phyloP scores from a whole-genome alignment of 2,329 filamentous ascomycete species.

The Biscogniauxia mediterranea region DNA sequence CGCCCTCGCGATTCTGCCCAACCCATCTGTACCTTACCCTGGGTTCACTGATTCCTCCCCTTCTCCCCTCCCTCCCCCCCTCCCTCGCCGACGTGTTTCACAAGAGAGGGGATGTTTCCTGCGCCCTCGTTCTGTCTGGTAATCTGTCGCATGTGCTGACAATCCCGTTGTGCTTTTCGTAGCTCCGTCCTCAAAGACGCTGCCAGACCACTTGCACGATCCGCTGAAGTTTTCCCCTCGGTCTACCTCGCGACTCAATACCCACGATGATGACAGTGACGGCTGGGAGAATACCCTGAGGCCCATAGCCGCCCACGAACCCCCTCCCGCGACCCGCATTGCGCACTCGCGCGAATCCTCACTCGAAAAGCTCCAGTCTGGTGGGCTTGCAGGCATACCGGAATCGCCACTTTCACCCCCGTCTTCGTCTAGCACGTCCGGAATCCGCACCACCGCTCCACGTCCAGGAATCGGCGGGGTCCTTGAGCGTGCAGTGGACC shows the following conservation, averaged over 20 bases:
- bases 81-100: constrained; percentile 25
- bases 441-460: constrained; percentile 41
- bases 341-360: constrained; percentile 60
- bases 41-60: constrained; percentile 1
- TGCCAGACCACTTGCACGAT: constrained; percentile 55
- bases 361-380: constrained; percentile 49
- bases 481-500: constrained; percentile 54
- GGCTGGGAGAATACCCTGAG: constrained; percentile 53
- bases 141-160: constrained; percentile 24
- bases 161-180: constrained; percentile 23
- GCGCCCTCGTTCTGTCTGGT: constrained; percentile 15
- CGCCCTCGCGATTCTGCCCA: background rate
- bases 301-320: constrained; percentile 42
- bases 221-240: constrained; percentile 51
- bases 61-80: constrained; percentile 9
- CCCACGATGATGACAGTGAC: constrained; percentile 45
- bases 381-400: constrained; percentile 31
- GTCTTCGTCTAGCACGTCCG: constrained; percentile 34
- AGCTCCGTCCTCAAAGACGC: constrained; percentile 58
- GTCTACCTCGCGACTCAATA: constrained; percentile 50
- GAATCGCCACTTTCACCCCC: constrained; percentile 31
- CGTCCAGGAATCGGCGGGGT: constrained; percentile 42
- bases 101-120: constrained; percentile 27
- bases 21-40: background rate
- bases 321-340: constrained; percentile 35